Evolutionary conservation across 805 yeast species (phyloP).

Genomic region (Brettanomyces naardenensis): DNA sequence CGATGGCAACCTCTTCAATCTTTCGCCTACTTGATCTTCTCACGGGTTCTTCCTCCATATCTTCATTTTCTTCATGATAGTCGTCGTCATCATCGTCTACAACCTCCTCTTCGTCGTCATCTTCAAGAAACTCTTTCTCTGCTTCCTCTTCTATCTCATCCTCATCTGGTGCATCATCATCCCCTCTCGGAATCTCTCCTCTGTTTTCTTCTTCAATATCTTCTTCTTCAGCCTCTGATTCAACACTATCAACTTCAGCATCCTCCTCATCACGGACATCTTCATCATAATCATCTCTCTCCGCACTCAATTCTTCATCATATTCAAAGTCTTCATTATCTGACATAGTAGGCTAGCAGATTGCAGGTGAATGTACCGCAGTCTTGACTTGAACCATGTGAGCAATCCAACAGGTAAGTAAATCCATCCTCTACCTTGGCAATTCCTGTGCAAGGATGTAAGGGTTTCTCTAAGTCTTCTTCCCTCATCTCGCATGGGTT

Average conservation of each 20-base stretch:
- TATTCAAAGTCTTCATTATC: no score
- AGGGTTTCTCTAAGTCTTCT: no score
- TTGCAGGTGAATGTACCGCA: no score
- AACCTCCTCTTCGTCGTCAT: constrained; percentile 2
- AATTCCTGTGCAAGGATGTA: constrained; percentile 4
- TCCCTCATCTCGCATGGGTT: no score
- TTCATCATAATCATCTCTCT: constrained; percentile 8
- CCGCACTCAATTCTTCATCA: constrained; percentile 2
- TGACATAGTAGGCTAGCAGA: no score
- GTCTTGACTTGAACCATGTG: no score
- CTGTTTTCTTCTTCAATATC: constrained; percentile 6
- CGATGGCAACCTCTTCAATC: not conserved
- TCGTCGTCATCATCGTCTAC: constrained; percentile 2
- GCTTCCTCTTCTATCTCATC: constrained; percentile 22
- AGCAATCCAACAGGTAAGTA: no score
- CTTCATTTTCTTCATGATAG: constrained; percentile 3
- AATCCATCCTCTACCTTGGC: constrained; percentile 10
- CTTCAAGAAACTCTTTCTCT: not conserved
- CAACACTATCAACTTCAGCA: constrained; percentile 10
- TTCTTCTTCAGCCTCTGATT: constrained; percentile 2
- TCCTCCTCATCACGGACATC: constrained; percentile 7
- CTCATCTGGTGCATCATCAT: constrained; percentile 27
- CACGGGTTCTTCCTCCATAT: constrained; percentile 8
- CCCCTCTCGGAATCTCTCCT: constrained; percentile 20
- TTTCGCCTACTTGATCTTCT: constrained; percentile 9